A percentile compares a stretch with the other conserved stretches of the same genome.
Conservation (phyloP, 1,139 yeast genomes). For the Taiozyma sp. region DNA sequence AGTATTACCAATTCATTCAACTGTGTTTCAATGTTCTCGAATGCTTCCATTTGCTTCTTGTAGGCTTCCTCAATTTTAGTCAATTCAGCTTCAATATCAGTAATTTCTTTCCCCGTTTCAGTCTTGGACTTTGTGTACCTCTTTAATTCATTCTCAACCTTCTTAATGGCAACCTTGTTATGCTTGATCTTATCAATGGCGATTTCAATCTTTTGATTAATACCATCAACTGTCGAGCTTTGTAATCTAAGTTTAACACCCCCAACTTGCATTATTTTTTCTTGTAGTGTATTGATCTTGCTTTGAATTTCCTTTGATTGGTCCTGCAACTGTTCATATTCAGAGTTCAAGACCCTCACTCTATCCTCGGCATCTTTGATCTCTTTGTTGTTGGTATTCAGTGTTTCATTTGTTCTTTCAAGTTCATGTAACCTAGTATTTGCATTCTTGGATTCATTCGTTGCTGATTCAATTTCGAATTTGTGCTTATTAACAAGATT, state of each 20-base stretch:
- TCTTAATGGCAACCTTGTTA: constrained; percentile 57
- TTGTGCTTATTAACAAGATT: constrained; percentile 52
- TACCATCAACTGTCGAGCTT: constrained; percentile 76
- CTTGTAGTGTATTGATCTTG: constrained; percentile 59
- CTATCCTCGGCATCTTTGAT: constrained; percentile 36
- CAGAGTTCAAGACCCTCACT: constrained; percentile 33
- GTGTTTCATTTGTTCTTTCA: constrained; percentile 15
- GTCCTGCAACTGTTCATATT: constrained; percentile 40
- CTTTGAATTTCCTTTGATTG: constrained; percentile 57
- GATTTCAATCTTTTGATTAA: constrained; percentile 63
- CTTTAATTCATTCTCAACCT: constrained; percentile 61
- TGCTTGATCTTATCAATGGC: constrained; percentile 55
- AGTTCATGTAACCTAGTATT: constrained; percentile 28
- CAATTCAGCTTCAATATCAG: constrained; percentile 32
- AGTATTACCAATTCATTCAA: constrained; percentile 23
- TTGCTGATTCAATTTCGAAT: constrained; percentile 64
- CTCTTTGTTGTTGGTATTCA: constrained; percentile 30
- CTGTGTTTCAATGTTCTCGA: constrained; percentile 29
- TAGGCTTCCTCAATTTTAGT: constrained; percentile 28
- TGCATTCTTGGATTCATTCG: constrained; percentile 26
- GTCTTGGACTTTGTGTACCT: constrained; percentile 46
- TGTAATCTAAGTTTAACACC: constrained; percentile 83
- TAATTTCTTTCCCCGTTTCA: constrained; percentile 35
- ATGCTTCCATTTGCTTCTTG: constrained; percentile 19
- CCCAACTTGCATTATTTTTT: constrained; percentile 84